Evolutionary conservation across 495 filamentous ascomycete genomes (phyloP).

Genomic region (Lasiosphaeris hirsuta): DNA sequence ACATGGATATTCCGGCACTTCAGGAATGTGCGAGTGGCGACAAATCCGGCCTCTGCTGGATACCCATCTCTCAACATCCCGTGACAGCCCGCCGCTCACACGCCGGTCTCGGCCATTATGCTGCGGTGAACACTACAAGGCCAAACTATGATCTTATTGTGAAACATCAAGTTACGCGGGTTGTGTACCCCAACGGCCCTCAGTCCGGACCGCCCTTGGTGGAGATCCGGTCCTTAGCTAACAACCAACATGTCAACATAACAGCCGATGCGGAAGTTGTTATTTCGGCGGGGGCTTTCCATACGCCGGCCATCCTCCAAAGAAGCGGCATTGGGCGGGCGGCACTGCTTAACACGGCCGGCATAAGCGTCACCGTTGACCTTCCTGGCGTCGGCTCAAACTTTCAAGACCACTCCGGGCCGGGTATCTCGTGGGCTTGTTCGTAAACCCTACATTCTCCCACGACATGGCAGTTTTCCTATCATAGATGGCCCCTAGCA

Average conservation of each 20-base stretch:
- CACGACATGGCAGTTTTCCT: too few species aligned
- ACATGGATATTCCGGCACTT: conserved; percentile 15
- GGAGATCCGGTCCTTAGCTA: conserved; percentile 18
- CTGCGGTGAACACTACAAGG: conserved; percentile 23
- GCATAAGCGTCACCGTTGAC: background rate
- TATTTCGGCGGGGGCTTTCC: background rate
- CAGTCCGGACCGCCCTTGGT: conserved; percentile 18
- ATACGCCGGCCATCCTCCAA: conserved; percentile 1
- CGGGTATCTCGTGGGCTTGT: too few species aligned
- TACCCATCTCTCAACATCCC: conserved; percentile 29
- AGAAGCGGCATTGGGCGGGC: conserved; percentile 1
- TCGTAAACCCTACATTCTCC: too few species aligned
- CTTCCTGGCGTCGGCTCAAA: conserved; percentile 5
- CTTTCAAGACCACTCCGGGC: conserved; percentile 2
- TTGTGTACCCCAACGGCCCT: conserved; percentile 21
- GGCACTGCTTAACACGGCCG: background rate
- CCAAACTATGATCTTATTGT: conserved; percentile 38
- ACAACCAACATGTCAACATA: conserved; percentile 19
- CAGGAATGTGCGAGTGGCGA: conserved; percentile 26
- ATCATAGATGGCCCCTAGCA: too few species aligned
- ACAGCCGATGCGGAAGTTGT: conserved; percentile 12
- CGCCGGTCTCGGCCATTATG: conserved; percentile 38
- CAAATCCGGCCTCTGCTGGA: conserved; percentile 27
- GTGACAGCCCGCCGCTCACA: conserved; percentile 35
- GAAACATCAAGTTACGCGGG: conserved; percentile 24